phyloP scores from a whole-genome alignment of 148 eudicot genomes.

The Amaranthus palmeri region DNA sequence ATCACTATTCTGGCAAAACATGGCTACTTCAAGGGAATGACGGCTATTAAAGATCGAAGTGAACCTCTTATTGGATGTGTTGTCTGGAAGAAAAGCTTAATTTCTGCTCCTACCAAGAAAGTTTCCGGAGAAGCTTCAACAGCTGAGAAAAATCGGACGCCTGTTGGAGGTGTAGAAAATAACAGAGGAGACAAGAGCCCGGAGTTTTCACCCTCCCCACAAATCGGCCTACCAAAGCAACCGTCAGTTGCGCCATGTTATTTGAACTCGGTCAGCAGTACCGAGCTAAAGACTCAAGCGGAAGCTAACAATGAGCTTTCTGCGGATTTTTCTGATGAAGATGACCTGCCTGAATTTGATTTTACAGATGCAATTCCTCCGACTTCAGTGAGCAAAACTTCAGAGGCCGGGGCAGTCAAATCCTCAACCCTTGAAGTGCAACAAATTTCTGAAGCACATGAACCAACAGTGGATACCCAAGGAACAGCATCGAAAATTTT shows the following conservation, averaged over 20 bases:
- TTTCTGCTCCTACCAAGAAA: constrained; percentile 32
- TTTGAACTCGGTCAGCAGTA: constrained; percentile 7
- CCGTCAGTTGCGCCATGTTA: constrained; percentile 10
- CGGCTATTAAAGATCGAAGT: constrained; percentile 41
- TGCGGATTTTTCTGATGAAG: constrained; percentile 32
- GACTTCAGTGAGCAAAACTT: constrained; percentile 16
- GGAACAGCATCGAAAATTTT: constrained; percentile 14
- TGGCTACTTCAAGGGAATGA: constrained; percentile 65
- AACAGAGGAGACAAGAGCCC: constrained; percentile 21
- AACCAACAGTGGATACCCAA: constrained; percentile 14
- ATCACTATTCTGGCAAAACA: constrained; percentile 65
- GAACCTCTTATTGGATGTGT: constrained; percentile 66
- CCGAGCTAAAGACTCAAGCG: constrained; percentile 22
- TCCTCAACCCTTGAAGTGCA: constrained; percentile 16
- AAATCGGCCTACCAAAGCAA: constrained; percentile 8
- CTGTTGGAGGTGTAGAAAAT: constrained; percentile 13
- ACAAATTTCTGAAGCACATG: constrained; percentile 16
- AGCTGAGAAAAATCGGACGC: constrained; percentile 28
- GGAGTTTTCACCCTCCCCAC: constrained; percentile 12
- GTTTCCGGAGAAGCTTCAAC: neutral
- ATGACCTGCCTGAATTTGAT: constrained; percentile 84
- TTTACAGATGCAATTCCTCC: constrained; percentile 35
- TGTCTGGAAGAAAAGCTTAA: constrained; percentile 57
- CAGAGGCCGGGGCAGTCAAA: constrained; percentile 15
- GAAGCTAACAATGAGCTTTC: constrained; percentile 17